These are phyloP conservation scores for Scheffersomyces lignosus DNA, from an alignment of 805 yeast genomes.

Conservation along the genomic window DNA sequence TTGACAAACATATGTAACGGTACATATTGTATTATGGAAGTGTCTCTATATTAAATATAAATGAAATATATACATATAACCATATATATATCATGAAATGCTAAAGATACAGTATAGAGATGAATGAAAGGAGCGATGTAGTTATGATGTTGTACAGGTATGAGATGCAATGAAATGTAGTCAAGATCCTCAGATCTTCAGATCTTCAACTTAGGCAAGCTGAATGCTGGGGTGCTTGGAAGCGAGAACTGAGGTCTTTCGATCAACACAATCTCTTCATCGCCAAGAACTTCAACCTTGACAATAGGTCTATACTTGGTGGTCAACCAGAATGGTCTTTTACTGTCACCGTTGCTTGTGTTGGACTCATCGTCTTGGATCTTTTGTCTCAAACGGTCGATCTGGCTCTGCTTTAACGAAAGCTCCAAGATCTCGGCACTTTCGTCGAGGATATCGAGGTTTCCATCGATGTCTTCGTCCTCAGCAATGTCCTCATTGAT, in stretches of 20 bases:
- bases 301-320: constrained; percentile 74
- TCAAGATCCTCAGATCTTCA: constrained; percentile 14
- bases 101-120: too few species aligned
- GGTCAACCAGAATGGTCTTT: constrained; percentile 68
- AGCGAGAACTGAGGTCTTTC: constrained; percentile 70
- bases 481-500: constrained; percentile 26
- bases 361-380: constrained; percentile 31
- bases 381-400: constrained; percentile 35
- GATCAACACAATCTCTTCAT: constrained; percentile 63
- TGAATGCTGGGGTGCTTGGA: constrained; percentile 64
- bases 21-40: too few species aligned
- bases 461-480: constrained; percentile 19
- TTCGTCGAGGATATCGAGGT: not conserved
- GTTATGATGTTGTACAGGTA: too few species aligned
- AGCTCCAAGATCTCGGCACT: constrained; percentile 17
- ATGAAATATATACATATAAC: too few species aligned
- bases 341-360: constrained; percentile 14
- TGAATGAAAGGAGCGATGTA: too few species aligned
- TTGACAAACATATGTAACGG: too few species aligned
- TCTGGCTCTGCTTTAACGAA: constrained; percentile 30
- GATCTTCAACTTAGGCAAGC: constrained; percentile 54
- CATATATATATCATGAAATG: too few species aligned
- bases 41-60: too few species aligned
- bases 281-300: constrained; percentile 54
- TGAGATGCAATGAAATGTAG: not conserved